phyloP scores from a whole-genome alignment of 208 protist species.

The Leishmania turanica region DNA sequence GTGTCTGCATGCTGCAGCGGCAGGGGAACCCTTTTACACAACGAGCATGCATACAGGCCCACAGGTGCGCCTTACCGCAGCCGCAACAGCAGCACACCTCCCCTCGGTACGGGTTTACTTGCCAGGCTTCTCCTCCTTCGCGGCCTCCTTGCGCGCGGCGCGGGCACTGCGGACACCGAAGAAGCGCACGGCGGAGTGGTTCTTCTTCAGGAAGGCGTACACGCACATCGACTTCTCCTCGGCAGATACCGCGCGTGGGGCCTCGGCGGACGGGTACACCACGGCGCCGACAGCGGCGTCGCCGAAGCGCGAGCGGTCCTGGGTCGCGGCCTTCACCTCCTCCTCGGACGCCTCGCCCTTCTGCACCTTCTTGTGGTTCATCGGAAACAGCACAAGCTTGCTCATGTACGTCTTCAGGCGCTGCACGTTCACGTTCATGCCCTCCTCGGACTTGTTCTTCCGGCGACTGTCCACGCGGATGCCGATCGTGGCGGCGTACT shows the following conservation, averaged over 20 bases:
- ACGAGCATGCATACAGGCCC: not conserved
- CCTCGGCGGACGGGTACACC: slow-evolving; percentile 54
- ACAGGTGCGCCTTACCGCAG: not conserved
- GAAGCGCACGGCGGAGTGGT: slow-evolving; percentile 92
- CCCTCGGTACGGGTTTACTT: slow-evolving; percentile 38
- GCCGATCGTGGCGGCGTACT: slow-evolving; percentile 94
- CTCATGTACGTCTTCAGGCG: slow-evolving; percentile 97
- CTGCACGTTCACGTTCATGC: slow-evolving; percentile 94
- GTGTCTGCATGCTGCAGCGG: not conserved
- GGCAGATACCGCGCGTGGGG: slow-evolving; percentile 80
- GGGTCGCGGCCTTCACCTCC: slow-evolving; percentile 71
- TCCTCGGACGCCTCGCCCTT: slow-evolving; percentile 77
- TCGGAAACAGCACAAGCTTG: slow-evolving; percentile 95
- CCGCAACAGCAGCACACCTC: not conserved
- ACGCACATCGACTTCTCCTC: slow-evolving; percentile 91
- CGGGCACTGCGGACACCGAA: not conserved
- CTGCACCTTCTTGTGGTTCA: slow-evolving; percentile 87
- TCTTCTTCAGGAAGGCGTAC: slow-evolving; percentile 93
- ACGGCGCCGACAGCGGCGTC: slow-evolving; percentile 71
- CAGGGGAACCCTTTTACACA: not conserved
- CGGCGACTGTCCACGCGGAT: slow-evolving; percentile 97
- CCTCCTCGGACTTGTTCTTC: slow-evolving; percentile 95
- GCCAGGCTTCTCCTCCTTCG: slow-evolving; percentile 74
- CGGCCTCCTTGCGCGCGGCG: slow-evolving; percentile 77
- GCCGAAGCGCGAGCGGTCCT: slow-evolving; percentile 77